Evolutionary conservation across 805 yeast genomes (phyloP), one percentile per base, ranked within the genome.

Genomic region (Kodamaea hsintzibuensis): DNA sequence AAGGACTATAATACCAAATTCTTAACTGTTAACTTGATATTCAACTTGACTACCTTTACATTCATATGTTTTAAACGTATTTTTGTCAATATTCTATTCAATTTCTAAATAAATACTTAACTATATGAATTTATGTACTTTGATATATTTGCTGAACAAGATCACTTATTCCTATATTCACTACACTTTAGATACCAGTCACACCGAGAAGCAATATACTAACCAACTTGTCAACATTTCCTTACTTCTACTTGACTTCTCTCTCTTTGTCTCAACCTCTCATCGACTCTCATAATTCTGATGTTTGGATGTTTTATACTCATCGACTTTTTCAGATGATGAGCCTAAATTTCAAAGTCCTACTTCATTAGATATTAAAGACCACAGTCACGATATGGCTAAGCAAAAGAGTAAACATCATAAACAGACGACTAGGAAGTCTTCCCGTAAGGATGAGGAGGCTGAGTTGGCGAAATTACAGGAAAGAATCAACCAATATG

Each of bases 401-500:
- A 42, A 42, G 46, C 25, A 17, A 14, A 40, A 40, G 25, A 40
- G 44, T 19, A 40, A 17, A 12, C 44, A 40, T 22, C 22, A 40
- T 8, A 62, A 56, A 52, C 56, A 44, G 50, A 58, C 47, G 45
- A 35, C 37, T 52, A 46, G 46, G 48, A 60, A 57, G 51, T 58
- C 57, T 30, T 58, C 59, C 42, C 68, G 77, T 17, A 57, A 61
- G 39, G 59, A 63, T 45, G 76, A 71, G 30, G 74, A 69, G 25
- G 67, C 73, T 40, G 72, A 69, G 43, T 58, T 80, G 17, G 61
- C 61, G n/a, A 68, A 66, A 2, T 69, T 90, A n/a, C 80, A 81
- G 55, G 66, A 74, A 17, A 72, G 76, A 55, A 80, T 87, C 42
- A 74, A 81, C 18, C 84, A 80, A 43, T 82, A 79, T 60, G 89